These are phyloP conservation scores for Coccomyxa sp. DNA, from an alignment of 139 green algal species.

Conservation along the genomic window DNA sequence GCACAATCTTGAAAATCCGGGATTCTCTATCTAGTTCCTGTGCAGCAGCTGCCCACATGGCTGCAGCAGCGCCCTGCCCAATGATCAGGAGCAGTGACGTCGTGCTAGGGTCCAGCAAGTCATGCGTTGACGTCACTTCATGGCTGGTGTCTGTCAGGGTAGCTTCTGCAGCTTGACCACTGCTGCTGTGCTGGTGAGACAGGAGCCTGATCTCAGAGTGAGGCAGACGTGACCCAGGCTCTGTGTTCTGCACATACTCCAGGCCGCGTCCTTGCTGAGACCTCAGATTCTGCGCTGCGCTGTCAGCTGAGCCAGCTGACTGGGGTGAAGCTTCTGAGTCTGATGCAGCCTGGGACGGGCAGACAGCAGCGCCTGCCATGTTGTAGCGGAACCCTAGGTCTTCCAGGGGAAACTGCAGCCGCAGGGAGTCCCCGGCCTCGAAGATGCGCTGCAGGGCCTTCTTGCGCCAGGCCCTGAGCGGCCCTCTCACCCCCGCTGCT, in stretches of 20 bases:
- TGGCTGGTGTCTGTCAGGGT: neutral
- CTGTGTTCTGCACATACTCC: constrained; percentile 41
- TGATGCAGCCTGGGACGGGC: neutral
- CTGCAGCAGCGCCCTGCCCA: no score
- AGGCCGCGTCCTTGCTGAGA: no score
- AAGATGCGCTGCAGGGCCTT: constrained; percentile 52
- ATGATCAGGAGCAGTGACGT: constrained; percentile 11
- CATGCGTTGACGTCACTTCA: constrained; percentile 1
- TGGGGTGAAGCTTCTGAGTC: neutral
- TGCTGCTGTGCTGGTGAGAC: no score
- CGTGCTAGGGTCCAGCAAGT: constrained; percentile 6
- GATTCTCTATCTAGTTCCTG: neutral
- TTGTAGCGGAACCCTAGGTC: constrained; percentile 86
- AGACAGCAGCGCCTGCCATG: neutral
- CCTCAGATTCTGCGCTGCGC: neutral
- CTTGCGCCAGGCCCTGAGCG: constrained; percentile 18
- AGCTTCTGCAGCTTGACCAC: neutral
- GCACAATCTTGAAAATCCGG: neutral
- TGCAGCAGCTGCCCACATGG: neutral
- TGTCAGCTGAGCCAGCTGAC: neutral
- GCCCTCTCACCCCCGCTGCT: constrained; percentile 18
- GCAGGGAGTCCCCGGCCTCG: constrained; percentile 60
- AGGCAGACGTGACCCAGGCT: constrained; percentile 56
- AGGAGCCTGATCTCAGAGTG: constrained; percentile 48
- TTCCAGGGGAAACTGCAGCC: constrained; percentile 87